Evolutionary conservation across 805 yeast species (phyloP).

Genomic region (Hanseniaspora valbyensis): DNA sequence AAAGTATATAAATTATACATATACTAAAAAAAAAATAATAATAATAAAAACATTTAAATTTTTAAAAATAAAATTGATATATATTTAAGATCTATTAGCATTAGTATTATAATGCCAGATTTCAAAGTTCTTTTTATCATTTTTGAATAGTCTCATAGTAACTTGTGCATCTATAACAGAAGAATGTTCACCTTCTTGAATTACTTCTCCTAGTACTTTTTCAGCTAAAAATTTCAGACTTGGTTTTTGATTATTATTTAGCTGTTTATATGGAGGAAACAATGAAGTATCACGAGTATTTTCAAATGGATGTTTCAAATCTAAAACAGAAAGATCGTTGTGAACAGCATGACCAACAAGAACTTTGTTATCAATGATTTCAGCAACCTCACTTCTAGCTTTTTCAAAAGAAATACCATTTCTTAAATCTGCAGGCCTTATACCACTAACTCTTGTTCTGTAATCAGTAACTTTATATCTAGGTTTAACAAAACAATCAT

Average conservation of each 20-base stretch:
- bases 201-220: constrained; percentile 45
- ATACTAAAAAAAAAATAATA: background rate
- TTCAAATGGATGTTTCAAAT: constrained; percentile 54
- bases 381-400: constrained; percentile 49
- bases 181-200: constrained; percentile 69
- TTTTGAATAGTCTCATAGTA: constrained; percentile 68
- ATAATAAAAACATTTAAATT: background rate
- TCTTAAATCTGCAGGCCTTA: constrained; percentile 57
- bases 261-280: constrained; percentile 45
- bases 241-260: constrained; percentile 57
- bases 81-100: background rate
- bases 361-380: constrained; percentile 43
- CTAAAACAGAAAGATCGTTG: constrained; percentile 62
- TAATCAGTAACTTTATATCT: constrained; percentile 69
- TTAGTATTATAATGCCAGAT: constrained; percentile 10
- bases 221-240: constrained; percentile 53
- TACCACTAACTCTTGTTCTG: constrained; percentile 89
- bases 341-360: constrained; percentile 79
- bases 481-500: constrained; percentile 71
- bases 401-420: constrained; percentile 55
- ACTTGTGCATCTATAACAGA: constrained; percentile 87
- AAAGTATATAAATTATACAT: background rate
- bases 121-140: constrained; percentile 54
- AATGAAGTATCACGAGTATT: constrained; percentile 65
- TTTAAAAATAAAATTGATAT: background rate